phyloP scores from a whole-genome alignment of 805 yeast species.

The Zygosaccharomyces lentus region DNA sequence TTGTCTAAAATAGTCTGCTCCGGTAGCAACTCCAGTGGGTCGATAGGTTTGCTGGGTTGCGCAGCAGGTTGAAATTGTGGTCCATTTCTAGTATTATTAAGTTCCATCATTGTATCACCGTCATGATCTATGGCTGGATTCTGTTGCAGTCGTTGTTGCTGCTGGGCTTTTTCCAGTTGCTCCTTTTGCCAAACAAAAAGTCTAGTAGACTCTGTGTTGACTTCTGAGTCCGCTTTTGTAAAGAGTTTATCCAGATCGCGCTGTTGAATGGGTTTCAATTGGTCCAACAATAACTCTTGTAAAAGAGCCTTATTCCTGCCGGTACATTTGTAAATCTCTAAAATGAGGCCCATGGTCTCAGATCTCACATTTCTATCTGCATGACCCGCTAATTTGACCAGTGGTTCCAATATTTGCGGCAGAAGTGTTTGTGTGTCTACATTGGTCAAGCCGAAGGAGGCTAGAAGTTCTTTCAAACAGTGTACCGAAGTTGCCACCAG shows the following conservation, averaged over 20 bases:
- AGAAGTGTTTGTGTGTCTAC: constrained; percentile 46
- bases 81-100: background rate
- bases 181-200: constrained; percentile 19
- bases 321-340: constrained; percentile 69
- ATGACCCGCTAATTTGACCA: constrained; percentile 74
- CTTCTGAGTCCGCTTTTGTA: constrained; percentile 43
- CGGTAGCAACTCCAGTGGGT: constrained; percentile 67
- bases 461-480: constrained; percentile 53
- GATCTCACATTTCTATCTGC: constrained; percentile 83
- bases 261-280: constrained; percentile 87
- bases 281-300: constrained; percentile 55
- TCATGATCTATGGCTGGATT: constrained; percentile 33
- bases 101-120: constrained; percentile 36
- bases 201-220: constrained; percentile 6
- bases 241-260: constrained; percentile 73
- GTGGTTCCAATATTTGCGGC: constrained; percentile 55
- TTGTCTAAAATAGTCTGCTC: constrained; percentile 63
- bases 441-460: constrained; percentile 26
- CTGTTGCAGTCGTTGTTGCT: background rate
- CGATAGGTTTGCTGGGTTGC: constrained; percentile 35
- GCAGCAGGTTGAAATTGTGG: constrained; percentile 13
- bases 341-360: constrained; percentile 65
- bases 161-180: background rate
- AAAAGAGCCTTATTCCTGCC: constrained; percentile 49
- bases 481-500: constrained; percentile 62